Evolutionary conservation across 1,139 yeast species (phyloP), one percentile per base, ranked within the genome.

Genomic region (Candida sp.): DNA sequence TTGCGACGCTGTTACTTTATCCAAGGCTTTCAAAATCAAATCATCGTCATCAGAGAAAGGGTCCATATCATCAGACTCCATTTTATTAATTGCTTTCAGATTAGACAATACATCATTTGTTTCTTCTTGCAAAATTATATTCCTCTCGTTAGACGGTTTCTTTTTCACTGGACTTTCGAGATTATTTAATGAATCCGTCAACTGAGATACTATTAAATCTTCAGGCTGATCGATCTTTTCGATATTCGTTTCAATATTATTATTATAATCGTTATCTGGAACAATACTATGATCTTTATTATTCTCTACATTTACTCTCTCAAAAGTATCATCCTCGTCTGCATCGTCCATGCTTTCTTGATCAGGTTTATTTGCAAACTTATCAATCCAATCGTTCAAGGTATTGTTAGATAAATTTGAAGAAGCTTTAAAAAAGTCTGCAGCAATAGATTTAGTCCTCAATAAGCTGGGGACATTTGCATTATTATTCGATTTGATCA

Each of bases 11-110:
- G 32, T 41, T 21, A 36, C 41, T 23, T 33, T 36, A 38, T 49
- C 47, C 23, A 55, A 41, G 1, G 54, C 51, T 3, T 56, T 54
- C 8, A 59, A 39, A 22, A 59, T 41, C 21, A 57, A 65, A 7
- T 60, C 63, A 37, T 65, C 70, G 40, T 70, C 73, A 45, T 67
- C 73, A 21, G 70, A 65, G 45, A 66, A 66, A 1, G 69, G 66
- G 46, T 66, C 70, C 5, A 58, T 63, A 4, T 37, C 39, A 19
- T 36, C 39, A 22, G 22, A 19, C 11, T 35, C 38, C 27, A 35
- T 35, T 22, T 21, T 35, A 12, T 30, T 30, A 12, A 25, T 25
- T 25, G 29, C 29, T 25, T 25, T 25, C 6, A 9, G 8, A 25
- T 6, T 6, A 6, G 29, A 25, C 33, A 30, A 30, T 11, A 5